Conservation (phyloP, 371 early-diverging fungal species). For the Blastocladiella emersonii region DNA sequence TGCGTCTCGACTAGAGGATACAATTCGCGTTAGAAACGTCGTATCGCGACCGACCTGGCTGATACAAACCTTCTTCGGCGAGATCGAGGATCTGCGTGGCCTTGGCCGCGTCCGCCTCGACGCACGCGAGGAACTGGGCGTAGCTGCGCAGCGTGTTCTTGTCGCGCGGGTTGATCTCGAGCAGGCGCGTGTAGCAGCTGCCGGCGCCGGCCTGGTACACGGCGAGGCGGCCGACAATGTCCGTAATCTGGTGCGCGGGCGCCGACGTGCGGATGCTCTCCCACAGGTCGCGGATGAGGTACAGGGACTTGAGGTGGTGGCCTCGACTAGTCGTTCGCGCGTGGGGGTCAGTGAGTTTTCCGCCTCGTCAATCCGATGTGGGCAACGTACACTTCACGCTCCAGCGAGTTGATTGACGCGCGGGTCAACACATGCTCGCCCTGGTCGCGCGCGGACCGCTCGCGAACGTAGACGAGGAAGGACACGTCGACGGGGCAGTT, state of each 20-base stretch:
- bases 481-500: not conserved
- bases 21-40: too few species aligned
- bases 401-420: not conserved
- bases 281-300: not conserved
- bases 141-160: not conserved
- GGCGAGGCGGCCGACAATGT: not conserved
- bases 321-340: too few species aligned
- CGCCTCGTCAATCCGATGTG: too few species aligned
- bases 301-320: not conserved
- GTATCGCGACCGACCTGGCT: too few species aligned
- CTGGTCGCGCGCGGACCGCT: not conserved
- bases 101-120: not conserved
- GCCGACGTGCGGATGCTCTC: not conserved
- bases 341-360: too few species aligned
- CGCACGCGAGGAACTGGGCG: not conserved
- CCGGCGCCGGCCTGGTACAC: not conserved
- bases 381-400: not conserved
- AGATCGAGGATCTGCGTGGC: not conserved
- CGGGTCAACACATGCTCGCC: not conserved
- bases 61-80: too few species aligned
- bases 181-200: not conserved
- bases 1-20: too few species aligned
- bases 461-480: not conserved
- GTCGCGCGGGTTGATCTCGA: not conserved
- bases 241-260: not conserved